A percentile compares a stretch with the other conserved stretches of the same genome.
phyloP scores from a whole-genome alignment of 2,329 filamentous ascomycete genomes.

The Penicillium expansum region DNA sequence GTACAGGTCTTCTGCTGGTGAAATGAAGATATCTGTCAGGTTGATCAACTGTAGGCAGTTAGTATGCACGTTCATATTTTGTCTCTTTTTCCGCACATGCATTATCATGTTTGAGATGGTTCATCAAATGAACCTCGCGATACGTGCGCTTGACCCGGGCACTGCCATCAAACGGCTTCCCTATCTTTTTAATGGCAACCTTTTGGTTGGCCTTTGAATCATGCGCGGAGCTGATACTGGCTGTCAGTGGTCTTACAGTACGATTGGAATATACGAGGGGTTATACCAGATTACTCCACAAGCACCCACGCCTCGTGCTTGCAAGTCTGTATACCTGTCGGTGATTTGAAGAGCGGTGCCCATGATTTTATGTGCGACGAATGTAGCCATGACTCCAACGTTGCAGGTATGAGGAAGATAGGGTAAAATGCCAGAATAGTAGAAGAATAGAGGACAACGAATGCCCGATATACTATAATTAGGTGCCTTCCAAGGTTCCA shows the following conservation, averaged over 20 bases:
- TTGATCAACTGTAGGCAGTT: slow-evolving; percentile 1
- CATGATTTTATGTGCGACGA: slow-evolving; percentile 2
- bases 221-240: not conserved
- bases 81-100: not conserved
- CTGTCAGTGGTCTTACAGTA: not conserved
- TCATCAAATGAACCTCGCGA: slow-evolving; percentile 6
- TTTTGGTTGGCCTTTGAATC: slow-evolving; percentile 1
- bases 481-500: not conserved
- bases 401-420: not conserved
- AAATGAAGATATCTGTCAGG: slow-evolving; percentile 8
- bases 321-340: not conserved
- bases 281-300: slow-evolving; percentile 6
- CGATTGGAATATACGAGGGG: not conserved
- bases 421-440: not conserved
- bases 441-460: no score
- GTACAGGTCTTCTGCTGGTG: slow-evolving; percentile 7
- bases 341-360: slow-evolving; percentile 1
- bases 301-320: not conserved
- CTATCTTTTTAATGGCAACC: slow-evolving; percentile 7
- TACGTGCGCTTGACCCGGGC: slow-evolving; percentile 5
- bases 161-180: not conserved
- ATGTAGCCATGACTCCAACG: not conserved
- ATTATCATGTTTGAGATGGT: slow-evolving; percentile 13
- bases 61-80: not conserved
- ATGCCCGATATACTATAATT: not conserved